These are phyloP conservation scores for Phytophthora rubi DNA, from an alignment of 352 stramenopile genomes.

Conservation along the genomic window DNA sequence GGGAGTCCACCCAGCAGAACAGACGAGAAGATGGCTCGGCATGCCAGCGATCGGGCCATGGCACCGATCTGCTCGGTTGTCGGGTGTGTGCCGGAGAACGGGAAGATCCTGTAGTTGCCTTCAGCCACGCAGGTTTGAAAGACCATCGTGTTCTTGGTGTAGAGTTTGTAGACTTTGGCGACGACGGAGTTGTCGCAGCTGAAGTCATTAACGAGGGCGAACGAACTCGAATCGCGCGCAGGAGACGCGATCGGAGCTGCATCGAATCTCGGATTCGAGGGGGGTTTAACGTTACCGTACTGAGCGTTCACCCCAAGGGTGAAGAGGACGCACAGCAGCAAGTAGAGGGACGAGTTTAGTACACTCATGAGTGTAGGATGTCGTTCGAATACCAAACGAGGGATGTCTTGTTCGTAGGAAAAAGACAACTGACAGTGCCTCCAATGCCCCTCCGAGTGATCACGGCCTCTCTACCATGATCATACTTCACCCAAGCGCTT, in stretches of 20 bases:
- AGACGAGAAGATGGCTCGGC: conserved; percentile 52
- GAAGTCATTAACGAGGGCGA: conserved; percentile 39
- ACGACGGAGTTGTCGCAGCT: conserved; percentile 47
- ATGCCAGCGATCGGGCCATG: conserved; percentile 43
- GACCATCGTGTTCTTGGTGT: conserved; percentile 54
- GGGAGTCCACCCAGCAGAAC: conserved; percentile 46
- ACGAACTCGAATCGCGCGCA: conserved; percentile 41
- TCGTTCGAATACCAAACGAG: conserved; percentile 2
- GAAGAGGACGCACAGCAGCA: conserved; percentile 12
- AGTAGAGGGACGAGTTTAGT: not conserved
- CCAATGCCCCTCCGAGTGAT: not conserved
- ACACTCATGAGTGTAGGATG: conserved; percentile 8
- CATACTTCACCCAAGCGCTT: not conserved
- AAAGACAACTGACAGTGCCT: conserved; percentile 13
- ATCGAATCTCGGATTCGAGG: conserved; percentile 16
- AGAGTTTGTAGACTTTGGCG: conserved; percentile 42
- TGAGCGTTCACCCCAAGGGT: conserved; percentile 6
- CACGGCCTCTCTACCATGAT: not conserved
- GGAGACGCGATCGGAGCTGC: conserved; percentile 40
- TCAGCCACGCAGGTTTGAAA: conserved; percentile 54
- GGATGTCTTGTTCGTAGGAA: conserved; percentile 6
- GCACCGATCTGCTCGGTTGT: conserved; percentile 43
- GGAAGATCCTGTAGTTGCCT: conserved; percentile 62
- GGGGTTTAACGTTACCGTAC: conserved; percentile 10
- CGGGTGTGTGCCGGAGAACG: conserved; percentile 43